Evolutionary conservation across 768 basidiomycete species (phyloP), one percentile per base, ranked within the genome.

Genomic region (Agaricus blazei): DNA sequence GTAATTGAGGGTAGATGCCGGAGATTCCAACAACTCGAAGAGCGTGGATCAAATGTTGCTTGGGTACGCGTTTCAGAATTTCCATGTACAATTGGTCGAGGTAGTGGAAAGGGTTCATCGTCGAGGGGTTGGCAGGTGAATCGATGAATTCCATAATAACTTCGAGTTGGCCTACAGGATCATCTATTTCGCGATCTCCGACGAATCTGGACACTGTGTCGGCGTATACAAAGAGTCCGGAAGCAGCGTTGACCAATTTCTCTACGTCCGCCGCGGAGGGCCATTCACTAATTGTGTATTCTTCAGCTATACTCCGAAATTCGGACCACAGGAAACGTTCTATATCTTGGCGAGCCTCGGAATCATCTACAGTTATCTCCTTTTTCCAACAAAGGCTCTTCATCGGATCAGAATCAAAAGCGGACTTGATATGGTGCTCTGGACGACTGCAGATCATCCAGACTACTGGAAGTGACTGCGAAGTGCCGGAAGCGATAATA

Each of bases 201-300:
- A 63, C 49, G 28, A 52, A 63, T 27, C 52, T 51, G 19, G 58
- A 26, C 6, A 48, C 56, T 1, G 58, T 61, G 11, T 58, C 54
- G 2, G 58, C 59, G 46, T 56, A 63, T 38, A 61, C 41, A 38
- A 61, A 63, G 26, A 58, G 60, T 2, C 58, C 58, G 4, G 58
- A 60, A 1, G 62, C 52, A 3, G 37, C 42, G 4, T 48, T 37
- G 27, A 63, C 53, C n/a, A 63, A 40, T 4, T 47, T 42, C 14
- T 46, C 27, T 27, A 58, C n/a, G 9, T 36, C 54, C 3, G 44
- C 45, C 29, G 53, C 47, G 9, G 56, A 11, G 34, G 60, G 60
- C 62, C 62, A 63, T 8, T 3, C 12, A 23, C 31, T 28, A 9
- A 36, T 27, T 6, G 2, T 3, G 19, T 26, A 12, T 27, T 26